A percentile compares a stretch with the other conserved stretches of the same genome.
phyloP scores from a whole-genome alignment of 305 asterid species.

The Fraxinus latifolia region DNA sequence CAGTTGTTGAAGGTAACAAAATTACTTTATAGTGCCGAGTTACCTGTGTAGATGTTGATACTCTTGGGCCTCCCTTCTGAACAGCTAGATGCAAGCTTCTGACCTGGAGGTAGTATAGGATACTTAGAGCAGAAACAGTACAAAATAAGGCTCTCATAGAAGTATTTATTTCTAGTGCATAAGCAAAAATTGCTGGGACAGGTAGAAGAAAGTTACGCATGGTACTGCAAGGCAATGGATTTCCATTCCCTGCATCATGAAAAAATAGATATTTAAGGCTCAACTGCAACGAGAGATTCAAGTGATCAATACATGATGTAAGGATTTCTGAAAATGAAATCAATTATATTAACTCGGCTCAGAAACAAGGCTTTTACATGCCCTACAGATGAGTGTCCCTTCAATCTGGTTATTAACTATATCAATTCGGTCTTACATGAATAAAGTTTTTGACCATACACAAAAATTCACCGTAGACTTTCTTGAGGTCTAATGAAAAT shows the following conservation, averaged over 20 bases:
- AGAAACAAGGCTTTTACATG: not conserved
- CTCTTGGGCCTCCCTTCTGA: slow-evolving; percentile 48
- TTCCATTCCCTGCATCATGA: slow-evolving; percentile 59
- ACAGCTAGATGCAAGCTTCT: slow-evolving; percentile 74
- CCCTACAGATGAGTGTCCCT: not conserved
- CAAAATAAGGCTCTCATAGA: not conserved
- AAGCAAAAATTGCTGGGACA: slow-evolving; percentile 12
- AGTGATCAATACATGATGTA: not conserved
- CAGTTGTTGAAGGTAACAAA: not conserved
- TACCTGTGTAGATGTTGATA: slow-evolving; percentile 55
- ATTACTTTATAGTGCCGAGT: not conserved
- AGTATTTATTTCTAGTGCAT: not conserved
- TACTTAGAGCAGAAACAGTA: not conserved
- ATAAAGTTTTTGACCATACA: not conserved
- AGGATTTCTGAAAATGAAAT: not conserved
- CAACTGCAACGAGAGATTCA: not conserved
- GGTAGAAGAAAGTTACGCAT: slow-evolving; percentile 48
- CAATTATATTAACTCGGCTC: not conserved
- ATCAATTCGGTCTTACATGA: not conserved
- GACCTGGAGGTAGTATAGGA: slow-evolving; percentile 44
- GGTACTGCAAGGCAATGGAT: slow-evolving; percentile 56
- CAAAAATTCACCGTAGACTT: not conserved
- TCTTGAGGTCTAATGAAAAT: not conserved
- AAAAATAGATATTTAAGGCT: not conserved
- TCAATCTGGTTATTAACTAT: not conserved